phyloP scores from a whole-genome alignment of 495 filamentous ascomycete species.

The Penicillium roqueforti region DNA sequence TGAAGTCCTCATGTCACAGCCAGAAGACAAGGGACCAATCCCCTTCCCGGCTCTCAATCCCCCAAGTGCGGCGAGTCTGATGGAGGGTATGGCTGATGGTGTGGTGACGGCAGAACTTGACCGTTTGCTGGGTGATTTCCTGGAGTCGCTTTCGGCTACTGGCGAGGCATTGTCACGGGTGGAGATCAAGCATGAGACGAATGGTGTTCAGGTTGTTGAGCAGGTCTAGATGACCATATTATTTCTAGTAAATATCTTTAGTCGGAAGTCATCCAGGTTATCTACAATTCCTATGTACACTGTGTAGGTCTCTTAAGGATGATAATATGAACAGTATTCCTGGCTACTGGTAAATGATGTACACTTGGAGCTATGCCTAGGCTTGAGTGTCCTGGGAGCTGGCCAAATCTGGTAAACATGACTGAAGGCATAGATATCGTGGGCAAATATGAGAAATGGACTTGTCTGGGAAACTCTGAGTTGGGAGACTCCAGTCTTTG shows the following conservation, averaged over 20 bases:
- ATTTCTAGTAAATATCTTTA: neutral
- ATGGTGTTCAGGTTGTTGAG: constrained; percentile 8
- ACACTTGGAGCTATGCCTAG: neutral
- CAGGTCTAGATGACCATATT: constrained; percentile 7
- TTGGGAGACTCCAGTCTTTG: neutral
- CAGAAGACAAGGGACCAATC: constrained; percentile 15
- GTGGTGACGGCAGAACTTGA: constrained; percentile 36
- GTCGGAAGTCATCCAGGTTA: neutral
- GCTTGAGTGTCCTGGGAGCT: neutral
- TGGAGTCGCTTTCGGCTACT: constrained; percentile 35
- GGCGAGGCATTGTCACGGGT: constrained; percentile 31
- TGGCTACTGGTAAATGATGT: neutral
- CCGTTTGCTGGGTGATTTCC: constrained; percentile 37
- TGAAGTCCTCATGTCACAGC: neutral
- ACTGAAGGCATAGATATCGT: neutral
- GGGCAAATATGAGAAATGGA: neutral
- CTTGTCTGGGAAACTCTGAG: neutral
- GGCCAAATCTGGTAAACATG: too few relatives aligned
- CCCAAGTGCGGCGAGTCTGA: constrained; percentile 33
- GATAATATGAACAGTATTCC: neutral
- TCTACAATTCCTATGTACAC: neutral
- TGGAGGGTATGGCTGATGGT: constrained; percentile 31
- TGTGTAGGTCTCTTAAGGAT: neutral
- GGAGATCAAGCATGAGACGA: constrained; percentile 4
- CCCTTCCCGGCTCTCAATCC: constrained; percentile 34